A percentile compares a stretch with the other conserved stretches of the same genome.
These are phyloP conservation scores for Alternaria longipes DNA, from an alignment of 2,329 filamentous ascomycete species.

Conservation along the genomic window DNA sequence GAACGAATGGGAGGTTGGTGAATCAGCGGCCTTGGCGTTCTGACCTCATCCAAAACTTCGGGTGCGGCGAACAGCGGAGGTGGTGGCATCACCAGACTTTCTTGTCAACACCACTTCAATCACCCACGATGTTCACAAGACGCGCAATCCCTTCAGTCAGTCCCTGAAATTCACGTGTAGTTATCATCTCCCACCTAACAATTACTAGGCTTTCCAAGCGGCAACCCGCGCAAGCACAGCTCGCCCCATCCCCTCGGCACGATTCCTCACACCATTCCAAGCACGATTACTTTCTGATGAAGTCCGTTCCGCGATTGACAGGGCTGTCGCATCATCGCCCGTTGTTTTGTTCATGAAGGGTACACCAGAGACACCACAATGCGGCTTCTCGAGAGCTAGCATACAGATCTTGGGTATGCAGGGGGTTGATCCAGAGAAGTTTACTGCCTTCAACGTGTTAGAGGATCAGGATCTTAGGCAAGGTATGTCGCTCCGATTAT, in stretches of 20 bases:
- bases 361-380: constrained; percentile 93
- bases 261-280: constrained; percentile 57
- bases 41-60: constrained; percentile 43
- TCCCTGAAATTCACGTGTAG: neutral
- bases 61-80: constrained; percentile 37
- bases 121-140: constrained; percentile 50
- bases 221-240: constrained; percentile 40
- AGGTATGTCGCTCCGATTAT: constrained; percentile 60
- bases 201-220: constrained; percentile 48
- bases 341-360: constrained; percentile 99
- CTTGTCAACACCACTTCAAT: constrained; percentile 22
- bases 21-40: constrained; percentile 32
- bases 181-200: constrained; percentile 15
- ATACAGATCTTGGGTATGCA: constrained; percentile 96
- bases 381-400: constrained; percentile 92
- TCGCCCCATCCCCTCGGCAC: constrained; percentile 49
- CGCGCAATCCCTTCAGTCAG: constrained; percentile 49
- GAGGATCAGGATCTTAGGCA: constrained; percentile 87
- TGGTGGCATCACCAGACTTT: constrained; percentile 26
- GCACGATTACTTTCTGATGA: constrained; percentile 80
- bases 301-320: constrained; percentile 85
- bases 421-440: constrained; percentile 93
- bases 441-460: constrained; percentile 97
- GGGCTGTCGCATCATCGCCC: constrained; percentile 84
- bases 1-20: constrained; percentile 16